Evolutionary conservation across 2,329 filamentous ascomycete species (phyloP).

Genomic region (Aureobasidium sp.): DNA sequence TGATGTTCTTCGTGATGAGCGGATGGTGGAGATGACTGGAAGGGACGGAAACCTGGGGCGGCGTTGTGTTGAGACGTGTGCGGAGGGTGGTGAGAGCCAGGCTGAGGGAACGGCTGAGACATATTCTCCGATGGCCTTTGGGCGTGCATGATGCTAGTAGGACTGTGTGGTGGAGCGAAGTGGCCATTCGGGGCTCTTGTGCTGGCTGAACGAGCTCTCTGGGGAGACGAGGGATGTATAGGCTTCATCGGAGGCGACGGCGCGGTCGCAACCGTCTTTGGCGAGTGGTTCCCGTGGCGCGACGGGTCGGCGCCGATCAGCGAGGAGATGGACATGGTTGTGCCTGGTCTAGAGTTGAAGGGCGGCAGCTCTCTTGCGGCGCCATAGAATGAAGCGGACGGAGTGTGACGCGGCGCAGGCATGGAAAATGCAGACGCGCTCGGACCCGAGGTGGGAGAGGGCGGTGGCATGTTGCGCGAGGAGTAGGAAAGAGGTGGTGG

Average conservation of each 20-base stretch:
- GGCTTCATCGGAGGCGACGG: constrained; percentile 28
- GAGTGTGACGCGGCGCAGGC: constrained; percentile 32
- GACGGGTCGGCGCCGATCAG: constrained; percentile 46
- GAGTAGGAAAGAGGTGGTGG: constrained; percentile 34
- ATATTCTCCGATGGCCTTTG: not conserved
- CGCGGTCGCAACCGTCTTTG: constrained; percentile 22
- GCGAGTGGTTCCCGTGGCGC: constrained; percentile 22
- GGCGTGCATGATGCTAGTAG: constrained; percentile 11
- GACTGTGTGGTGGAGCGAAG: constrained; percentile 20
- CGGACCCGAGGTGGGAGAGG: constrained; percentile 36
- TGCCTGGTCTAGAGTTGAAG: constrained; percentile 43
- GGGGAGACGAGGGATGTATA: constrained; percentile 41
- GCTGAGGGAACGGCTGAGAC: constrained; percentile 7
- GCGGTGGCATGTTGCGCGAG: constrained; percentile 40
- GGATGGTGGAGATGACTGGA: constrained; percentile 25
- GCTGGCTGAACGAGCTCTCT: constrained; percentile 29
- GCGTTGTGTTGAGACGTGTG: constrained; percentile 16
- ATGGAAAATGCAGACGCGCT: constrained; percentile 32
- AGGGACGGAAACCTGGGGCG: constrained; percentile 22
- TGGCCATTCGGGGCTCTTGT: constrained; percentile 26
- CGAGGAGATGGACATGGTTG: constrained; percentile 65
- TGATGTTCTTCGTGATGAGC: constrained; percentile 13
- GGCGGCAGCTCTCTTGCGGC: constrained; percentile 47
- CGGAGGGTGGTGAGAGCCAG: constrained; percentile 2
- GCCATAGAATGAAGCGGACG: constrained; percentile 37